These are phyloP conservation scores for Isatis tinctoria DNA, from an alignment of 345 rosid species.

Conservation along the genomic window DNA sequence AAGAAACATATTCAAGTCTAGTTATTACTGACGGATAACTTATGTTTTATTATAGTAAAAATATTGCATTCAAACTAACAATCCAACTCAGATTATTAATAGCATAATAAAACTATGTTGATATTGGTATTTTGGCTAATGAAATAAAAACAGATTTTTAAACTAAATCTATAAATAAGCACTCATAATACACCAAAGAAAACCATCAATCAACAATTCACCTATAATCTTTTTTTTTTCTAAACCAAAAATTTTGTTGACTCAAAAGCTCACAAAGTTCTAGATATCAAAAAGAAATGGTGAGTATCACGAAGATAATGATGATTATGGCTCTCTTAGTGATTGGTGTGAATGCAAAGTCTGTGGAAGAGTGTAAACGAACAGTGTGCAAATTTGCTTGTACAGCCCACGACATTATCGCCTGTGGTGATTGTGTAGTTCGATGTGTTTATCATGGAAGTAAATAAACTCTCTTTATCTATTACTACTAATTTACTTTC, in stretches of 20 bases:
- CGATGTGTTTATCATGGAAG: not conserved
- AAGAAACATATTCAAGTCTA: too few species aligned
- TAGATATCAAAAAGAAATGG: not conserved
- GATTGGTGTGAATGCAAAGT: not conserved
- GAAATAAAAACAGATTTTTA: too few species aligned
- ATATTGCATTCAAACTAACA: too few species aligned
- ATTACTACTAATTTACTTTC: not conserved
- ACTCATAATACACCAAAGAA: not conserved
- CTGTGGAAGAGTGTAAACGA: not conserved
- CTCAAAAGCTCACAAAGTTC: not conserved
- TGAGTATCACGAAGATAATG: not conserved
- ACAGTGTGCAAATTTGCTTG: not conserved
- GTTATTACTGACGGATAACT: too few species aligned
- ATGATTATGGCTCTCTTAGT: not conserved
- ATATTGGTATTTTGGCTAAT: too few species aligned
- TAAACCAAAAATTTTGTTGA: not conserved
- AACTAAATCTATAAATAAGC: not conserved
- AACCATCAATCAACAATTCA: not conserved
- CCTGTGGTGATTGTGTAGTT: not conserved
- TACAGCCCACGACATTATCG: not conserved
- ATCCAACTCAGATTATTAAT: too few species aligned
- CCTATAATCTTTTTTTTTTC: not conserved
- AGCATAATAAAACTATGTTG: too few species aligned
- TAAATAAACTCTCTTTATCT: not conserved
- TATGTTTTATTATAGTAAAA: too few species aligned